Conservation (phyloP, 176 grass and related monocot species). For the Oryza glumipatula region DNA sequence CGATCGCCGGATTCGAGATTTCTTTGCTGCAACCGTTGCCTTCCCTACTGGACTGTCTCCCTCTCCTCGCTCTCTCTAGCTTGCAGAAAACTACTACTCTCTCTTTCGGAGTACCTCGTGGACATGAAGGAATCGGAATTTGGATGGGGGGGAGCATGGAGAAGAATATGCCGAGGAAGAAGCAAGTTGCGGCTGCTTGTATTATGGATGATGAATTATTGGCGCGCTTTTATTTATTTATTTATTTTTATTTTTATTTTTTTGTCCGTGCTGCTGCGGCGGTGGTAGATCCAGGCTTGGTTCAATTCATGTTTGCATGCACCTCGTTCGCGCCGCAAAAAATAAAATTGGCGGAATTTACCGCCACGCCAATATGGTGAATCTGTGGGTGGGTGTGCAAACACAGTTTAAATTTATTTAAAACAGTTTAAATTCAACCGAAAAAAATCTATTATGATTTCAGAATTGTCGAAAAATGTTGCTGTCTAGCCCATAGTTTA, state of each 20-base stretch:
- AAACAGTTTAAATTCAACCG: too few species aligned
- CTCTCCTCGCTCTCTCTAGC: not conserved
- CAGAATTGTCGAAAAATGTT: not conserved
- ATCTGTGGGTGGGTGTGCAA: too few species aligned
- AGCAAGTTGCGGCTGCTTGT: not conserved
- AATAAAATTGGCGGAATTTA: too few species aligned
- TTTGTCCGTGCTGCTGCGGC: not conserved
- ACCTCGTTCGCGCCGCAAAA: not conserved
- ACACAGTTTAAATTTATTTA: too few species aligned
- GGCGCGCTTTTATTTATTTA: not conserved
- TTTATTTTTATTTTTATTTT: not conserved
- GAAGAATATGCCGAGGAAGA: slow-evolving; percentile 41
- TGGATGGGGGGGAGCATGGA: not conserved
- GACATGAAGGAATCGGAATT: slow-evolving; percentile 22
- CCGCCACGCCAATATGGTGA: too few species aligned
- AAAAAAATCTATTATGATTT: too few species aligned
- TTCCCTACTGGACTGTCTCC: too few species aligned
- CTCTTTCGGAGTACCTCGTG: too few species aligned
- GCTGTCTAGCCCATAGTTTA: not conserved
- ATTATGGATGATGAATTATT: not conserved
- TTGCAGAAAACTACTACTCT: not conserved
- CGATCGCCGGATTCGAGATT: too few species aligned
- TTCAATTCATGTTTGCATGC: not conserved
- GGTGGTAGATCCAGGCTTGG: not conserved
- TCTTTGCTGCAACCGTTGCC: too few species aligned